Base-by-base conservation (phyloP, 441 rosid genomes). In the Adansonia grandidieri region DNA sequence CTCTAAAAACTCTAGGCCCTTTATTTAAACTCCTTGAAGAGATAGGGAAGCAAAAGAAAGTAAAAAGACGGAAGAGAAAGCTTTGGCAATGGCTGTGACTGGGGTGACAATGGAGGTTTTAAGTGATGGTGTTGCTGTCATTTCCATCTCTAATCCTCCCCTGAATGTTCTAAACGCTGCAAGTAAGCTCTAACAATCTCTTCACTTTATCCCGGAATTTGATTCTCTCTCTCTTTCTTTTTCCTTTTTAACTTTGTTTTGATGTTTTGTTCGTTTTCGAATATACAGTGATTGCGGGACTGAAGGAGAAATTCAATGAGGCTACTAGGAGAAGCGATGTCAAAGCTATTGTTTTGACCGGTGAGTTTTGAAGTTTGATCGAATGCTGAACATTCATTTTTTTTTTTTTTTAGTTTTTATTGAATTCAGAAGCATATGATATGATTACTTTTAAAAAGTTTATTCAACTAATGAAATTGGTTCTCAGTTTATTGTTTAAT, bases 131-230 rank as follows among this genome's bases (percentile, higher is more conserved):
- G 98, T 96, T 77, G 98, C 99, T 5, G 83, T 96, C 65, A 77
- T 96, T 80, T 87, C 93, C 77, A 86, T 96, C 81, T 82, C 80
- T 22, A 92, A 96, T 83, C 98, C 98, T 84, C 98, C 98, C 40
- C 94, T 96, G 77, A 96, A 94, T 79, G 91, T 97, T 76, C 53
- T 96, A 40, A 93, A 94, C 7, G 74, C 92, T 81, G 86, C 93
- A 78, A 82, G 99, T 95, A 81, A 82, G 84, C 58, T 80, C 56
- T 15, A 9, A 4, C 0, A 32, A n/a, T 53, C 62, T 40, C 17
- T 71, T n/a, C 9, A 8, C 45, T 70, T 37, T 15, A 6, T 6
- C 45, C 8, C 14, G 44, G 62, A 44, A 6, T 11, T 13, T 47
- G 40, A 4, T 44, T 24, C 64, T 61, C 4, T 74, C 50, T 74